Evolutionary conservation across 2,329 filamentous ascomycete species (phyloP).

Genomic region (Botrytis squamosa): DNA sequence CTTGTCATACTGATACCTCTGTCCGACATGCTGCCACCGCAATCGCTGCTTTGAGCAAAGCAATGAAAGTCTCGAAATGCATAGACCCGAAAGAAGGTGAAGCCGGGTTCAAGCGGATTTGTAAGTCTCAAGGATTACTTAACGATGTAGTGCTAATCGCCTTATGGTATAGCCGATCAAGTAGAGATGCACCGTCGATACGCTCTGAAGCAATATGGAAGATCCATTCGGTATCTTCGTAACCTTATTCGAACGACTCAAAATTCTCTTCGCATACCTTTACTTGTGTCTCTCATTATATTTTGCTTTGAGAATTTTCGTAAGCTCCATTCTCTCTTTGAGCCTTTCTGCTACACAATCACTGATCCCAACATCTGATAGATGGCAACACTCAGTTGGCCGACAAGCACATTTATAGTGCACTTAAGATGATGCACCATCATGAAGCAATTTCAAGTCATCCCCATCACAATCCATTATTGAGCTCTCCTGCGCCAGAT

Average conservation of each 20-base stretch:
- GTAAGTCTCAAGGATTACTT: conserved; percentile 1
- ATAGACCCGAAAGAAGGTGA: neutral
- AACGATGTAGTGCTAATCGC: conserved; percentile 2
- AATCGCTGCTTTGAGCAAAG: conserved; percentile 29
- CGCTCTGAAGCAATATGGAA: conserved; percentile 29
- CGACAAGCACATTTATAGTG: conserved; percentile 24
- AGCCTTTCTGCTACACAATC: neutral
- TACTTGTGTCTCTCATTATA: conserved; percentile 31
- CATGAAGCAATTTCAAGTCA: conserved; percentile 17
- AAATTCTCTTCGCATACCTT: conserved; percentile 27
- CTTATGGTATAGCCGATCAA: neutral
- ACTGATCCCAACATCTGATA: neutral
- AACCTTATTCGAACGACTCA: conserved; percentile 15
- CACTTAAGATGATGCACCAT: conserved; percentile 28
- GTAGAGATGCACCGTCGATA: conserved; percentile 25
- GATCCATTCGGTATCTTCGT: conserved; percentile 27
- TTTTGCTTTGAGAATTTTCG: conserved; percentile 31
- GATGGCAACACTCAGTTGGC: conserved; percentile 27
- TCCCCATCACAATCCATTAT: neutral
- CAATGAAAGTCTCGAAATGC: conserved; percentile 14
- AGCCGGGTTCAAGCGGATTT: conserved; percentile 3
- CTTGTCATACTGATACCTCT: conserved; percentile 25
- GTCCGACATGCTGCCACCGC: conserved; percentile 26
- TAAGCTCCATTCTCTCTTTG: neutral
- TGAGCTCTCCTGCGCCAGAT: conserved; percentile 17